Base-by-base conservation (phyloP, 2,329 filamentous ascomycete species). In the Coniochaeta sp. region DNA sequence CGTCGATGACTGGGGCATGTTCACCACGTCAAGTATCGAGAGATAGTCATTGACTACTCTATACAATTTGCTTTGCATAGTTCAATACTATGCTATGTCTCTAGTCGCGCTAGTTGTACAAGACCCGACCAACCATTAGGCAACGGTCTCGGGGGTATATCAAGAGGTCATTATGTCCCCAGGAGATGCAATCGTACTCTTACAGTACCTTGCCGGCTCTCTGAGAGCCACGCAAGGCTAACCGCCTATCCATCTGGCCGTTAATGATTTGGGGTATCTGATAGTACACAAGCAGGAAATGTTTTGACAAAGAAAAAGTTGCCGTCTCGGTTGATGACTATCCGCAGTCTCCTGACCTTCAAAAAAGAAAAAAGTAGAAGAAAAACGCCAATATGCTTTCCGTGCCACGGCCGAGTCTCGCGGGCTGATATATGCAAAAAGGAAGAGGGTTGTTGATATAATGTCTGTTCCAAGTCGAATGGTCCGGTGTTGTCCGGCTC, bases 261-360 rank as follows among this genome's bases (percentile, higher is more conserved):
- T n/a, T 31, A 40, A 52, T 52, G 26, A 52, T 52, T 22, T 43
- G 56, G 56, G 56, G 55, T 58, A 58, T 58, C 56, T 58, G 56
- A 40, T 40, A 26, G 34, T 43, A 44, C 34, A 43, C 40, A 38
- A 38, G 50, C 22, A 36, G 17, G 9, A 38, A 34, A 57, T 38
- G 4, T 24, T n/a, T 7, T 36, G 34, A 57, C 31, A 57, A 57
- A 57, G 28, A 38, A 57, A 57, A 33, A 55, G 26, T 55, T n/a
- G n/a, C 26, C 33, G 26, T 40, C 26, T 34, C 26, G 50, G 50
- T 28, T n/a, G 26, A 14, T 19, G n/a, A 24, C 22, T 34, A 22
- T 38, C 17, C 26, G 54, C 17, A 22, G n/a, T 36, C 31, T n/a
- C 31, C 17, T 11, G 14, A 55, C n/a, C 31, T 1, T 57, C 36